Conservation (phyloP, 1,284 basidiomycete genomes). For the Trichosporon faecale region DNA sequence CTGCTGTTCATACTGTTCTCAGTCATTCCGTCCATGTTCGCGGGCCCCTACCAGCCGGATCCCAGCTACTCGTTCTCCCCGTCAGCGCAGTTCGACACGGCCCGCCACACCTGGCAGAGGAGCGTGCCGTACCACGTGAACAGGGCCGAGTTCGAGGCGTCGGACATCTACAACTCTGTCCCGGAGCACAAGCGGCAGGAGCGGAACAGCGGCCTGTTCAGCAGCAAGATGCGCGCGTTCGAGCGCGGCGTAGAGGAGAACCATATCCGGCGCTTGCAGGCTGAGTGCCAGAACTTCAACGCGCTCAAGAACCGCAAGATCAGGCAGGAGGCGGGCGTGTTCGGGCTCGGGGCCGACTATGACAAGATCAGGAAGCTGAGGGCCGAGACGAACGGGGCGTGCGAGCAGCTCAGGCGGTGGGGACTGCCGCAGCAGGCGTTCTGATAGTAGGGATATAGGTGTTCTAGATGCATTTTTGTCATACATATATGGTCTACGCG, state of each 20-base stretch:
- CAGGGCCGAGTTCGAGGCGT: conserved; percentile 68
- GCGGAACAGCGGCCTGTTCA: conserved; percentile 46
- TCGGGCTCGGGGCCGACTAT: conserved; percentile 85
- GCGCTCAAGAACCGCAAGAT: conserved; percentile 54
- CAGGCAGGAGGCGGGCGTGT: conserved; percentile 74
- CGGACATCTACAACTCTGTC: conserved; percentile 64
- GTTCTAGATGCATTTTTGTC: background rate
- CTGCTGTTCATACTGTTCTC: conserved; percentile 81
- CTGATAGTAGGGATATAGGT: conserved; percentile 2
- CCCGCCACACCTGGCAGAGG: conserved; percentile 65
- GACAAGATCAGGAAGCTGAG: conserved; percentile 58
- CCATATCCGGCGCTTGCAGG: conserved; percentile 68
- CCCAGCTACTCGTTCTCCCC: conserved; percentile 73
- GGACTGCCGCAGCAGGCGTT: conserved; percentile 28
- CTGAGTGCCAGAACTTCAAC: conserved; percentile 43
- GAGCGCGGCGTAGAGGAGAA: conserved; percentile 62
- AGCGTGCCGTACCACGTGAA: conserved; percentile 85
- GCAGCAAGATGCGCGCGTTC: conserved; percentile 41
- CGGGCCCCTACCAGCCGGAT: conserved; percentile 65
- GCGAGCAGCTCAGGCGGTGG: conserved; percentile 57
- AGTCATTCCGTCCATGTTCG: conserved; percentile 71
- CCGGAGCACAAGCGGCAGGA: conserved; percentile 58
- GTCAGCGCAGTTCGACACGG: conserved; percentile 58
- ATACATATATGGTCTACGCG: background rate
- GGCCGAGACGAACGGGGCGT: conserved; percentile 56